phyloP scores from a whole-genome alignment of 192 early-diverging fungal genomes.

The Geranomyces michiganensis region DNA sequence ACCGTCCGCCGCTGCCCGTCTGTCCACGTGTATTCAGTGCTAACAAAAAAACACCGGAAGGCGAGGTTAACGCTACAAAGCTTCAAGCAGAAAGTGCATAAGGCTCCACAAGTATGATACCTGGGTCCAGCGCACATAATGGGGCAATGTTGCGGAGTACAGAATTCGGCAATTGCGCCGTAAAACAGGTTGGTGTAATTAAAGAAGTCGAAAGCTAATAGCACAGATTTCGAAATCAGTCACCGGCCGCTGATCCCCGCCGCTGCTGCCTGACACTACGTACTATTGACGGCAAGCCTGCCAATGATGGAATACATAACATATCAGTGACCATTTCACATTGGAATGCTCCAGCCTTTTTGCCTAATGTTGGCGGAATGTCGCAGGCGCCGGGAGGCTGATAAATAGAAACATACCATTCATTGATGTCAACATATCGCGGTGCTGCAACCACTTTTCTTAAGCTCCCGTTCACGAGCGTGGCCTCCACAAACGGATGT shows the following conservation, averaged over 20 bases:
- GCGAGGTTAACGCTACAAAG: neutral
- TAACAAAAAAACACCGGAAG: conserved; percentile 8
- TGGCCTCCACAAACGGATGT: conserved; percentile 66
- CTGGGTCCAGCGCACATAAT: conserved; percentile 81
- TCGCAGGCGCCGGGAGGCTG: too few species aligned
- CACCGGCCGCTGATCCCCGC: too few species aligned
- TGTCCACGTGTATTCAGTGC: conserved; percentile 87
- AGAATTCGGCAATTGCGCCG: conserved; percentile 85
- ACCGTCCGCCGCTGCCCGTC: conserved; percentile 75
- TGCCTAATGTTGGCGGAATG: too few species aligned
- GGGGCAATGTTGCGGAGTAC: conserved; percentile 79
- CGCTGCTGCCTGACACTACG: too few species aligned
- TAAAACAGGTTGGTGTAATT: conserved; percentile 90
- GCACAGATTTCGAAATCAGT: neutral
- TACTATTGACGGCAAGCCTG: conserved; percentile 33
- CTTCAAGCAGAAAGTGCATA: neutral
- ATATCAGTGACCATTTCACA: neutral
- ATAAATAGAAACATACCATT: too few species aligned
- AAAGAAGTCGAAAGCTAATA: conserved; percentile 83
- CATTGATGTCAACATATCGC: conserved; percentile 88
- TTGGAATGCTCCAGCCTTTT: conserved; percentile 24
- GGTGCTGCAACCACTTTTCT: conserved; percentile 87
- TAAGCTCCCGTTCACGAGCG: conserved; percentile 91
- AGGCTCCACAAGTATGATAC: conserved; percentile 33
- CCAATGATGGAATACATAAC: too few species aligned